Base-by-base conservation (phyloP, 495 filamentous ascomycete genomes). In the Copromyces sp. region DNA sequence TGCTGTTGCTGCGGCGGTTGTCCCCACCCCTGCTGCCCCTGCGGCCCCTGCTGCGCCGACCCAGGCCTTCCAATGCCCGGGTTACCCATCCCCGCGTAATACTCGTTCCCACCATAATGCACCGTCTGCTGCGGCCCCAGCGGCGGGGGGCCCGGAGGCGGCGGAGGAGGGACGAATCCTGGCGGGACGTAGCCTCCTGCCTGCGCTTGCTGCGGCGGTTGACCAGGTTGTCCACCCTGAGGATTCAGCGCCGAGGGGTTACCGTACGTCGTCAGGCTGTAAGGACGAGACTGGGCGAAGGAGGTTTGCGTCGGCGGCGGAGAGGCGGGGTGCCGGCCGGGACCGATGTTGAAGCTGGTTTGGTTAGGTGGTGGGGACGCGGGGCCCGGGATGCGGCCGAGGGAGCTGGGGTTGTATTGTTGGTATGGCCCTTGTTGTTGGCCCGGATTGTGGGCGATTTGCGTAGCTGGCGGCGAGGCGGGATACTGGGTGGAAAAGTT, bases 81-180 rank as follows among this genome's bases (percentile, higher is more conserved):
- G 39, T 77, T 76, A 24, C 47, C 47, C 11, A 74, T 73, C 2
- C 45, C 41, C 2, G 71, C 16, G 53, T 84, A 86, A 69, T 84
- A 86, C 42, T 87, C 77, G 29, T 65, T 35, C 0, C 74, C 68
- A 6, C 72, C 72, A 53, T 84, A 84, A 70, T 86, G 87, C 29
- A 88, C 85, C 14, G 85, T 89, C 69, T 90, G 89, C 75, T 94
- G 93, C 20, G 87, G 90, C 0, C 91, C 90, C 53, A 89, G 83
- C 45, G 93, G 91, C 42, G 93, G 91, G 9, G 93, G 93, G 14
- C 91, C 92, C 3, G 91, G 92, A 0, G 95, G 95, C 24, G 95
- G 95, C 9, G 95, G 95, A 1, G 95, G 95, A 1, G 94, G 95
- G 44, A 97, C 88, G 79, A 97, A 98, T 20, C 94, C 94, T 20